phyloP scores from a whole-genome alignment of 352 stramenopile species.

The Globisporangium carolinianum region DNA sequence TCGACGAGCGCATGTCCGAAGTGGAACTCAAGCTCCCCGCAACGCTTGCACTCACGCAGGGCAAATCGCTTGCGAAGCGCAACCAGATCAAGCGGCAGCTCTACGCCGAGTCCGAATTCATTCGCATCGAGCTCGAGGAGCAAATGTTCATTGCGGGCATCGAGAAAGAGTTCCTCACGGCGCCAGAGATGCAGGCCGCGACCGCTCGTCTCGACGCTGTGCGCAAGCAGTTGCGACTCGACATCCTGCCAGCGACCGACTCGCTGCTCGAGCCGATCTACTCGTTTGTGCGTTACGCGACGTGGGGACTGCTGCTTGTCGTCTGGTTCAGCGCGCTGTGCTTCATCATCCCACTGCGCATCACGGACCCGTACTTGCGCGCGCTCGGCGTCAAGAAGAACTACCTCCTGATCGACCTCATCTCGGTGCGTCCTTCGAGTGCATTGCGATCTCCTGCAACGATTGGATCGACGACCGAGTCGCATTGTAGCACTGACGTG shows the following conservation, averaged over 20 bases:
- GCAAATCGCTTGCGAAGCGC: constrained; percentile 51
- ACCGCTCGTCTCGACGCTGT: constrained; percentile 55
- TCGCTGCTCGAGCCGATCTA: constrained; percentile 50
- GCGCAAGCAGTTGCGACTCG: constrained; percentile 55
- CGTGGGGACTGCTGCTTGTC: constrained; percentile 61
- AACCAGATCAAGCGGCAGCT: constrained; percentile 67
- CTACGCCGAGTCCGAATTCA: constrained; percentile 63
- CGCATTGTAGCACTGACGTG: background rate
- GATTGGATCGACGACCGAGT: background rate
- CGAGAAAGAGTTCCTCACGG: constrained; percentile 44
- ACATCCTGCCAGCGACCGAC: constrained; percentile 33
- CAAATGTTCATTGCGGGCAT: constrained; percentile 61
- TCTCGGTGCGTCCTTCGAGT: constrained; percentile 23
- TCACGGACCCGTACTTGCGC: constrained; percentile 37
- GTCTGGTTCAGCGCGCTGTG: constrained; percentile 68
- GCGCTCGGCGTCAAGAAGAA: constrained; percentile 65
- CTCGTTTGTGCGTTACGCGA: constrained; percentile 60
- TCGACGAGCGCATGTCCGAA: constrained; percentile 46
- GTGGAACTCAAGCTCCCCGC: constrained; percentile 39
- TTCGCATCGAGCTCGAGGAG: constrained; percentile 77
- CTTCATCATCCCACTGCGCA: constrained; percentile 61
- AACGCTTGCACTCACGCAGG: constrained; percentile 27
- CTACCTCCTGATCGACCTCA: constrained; percentile 70
- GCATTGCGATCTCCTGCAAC: too few relatives aligned
- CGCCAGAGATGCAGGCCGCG: constrained; percentile 36